These are phyloP conservation scores for Cryptosporidium andersoni DNA, from an alignment of 169 alveolate genomes.

Conservation along the genomic window DNA sequence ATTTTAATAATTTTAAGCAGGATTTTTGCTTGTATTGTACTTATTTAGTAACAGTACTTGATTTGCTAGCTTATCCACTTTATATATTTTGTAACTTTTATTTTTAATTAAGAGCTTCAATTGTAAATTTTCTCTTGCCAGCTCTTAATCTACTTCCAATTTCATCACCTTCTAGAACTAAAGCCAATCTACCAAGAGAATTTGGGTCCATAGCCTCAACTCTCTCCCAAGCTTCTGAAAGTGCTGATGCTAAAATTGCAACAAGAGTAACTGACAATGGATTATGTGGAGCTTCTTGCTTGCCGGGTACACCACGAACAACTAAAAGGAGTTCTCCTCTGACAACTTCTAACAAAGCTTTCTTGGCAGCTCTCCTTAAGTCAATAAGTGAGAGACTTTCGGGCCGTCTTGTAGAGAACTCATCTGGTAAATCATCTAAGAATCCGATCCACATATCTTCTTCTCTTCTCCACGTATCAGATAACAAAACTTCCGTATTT, in stretches of 20 bases:
- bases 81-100: neutral
- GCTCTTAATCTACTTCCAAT: slow-evolving; percentile 86
- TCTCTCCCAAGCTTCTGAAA: slow-evolving; percentile 87
- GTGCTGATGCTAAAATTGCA: slow-evolving; percentile 85
- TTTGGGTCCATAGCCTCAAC: slow-evolving; percentile 83
- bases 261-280: slow-evolving; percentile 84
- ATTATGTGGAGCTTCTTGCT: slow-evolving; percentile 83
- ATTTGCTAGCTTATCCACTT: neutral
- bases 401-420: slow-evolving; percentile 82
- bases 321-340: slow-evolving; percentile 81
- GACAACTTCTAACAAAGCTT: slow-evolving; percentile 80
- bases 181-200: slow-evolving; percentile 82
- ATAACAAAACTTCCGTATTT: slow-evolving; percentile 85
- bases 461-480: slow-evolving; percentile 87
- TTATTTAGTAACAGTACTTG: too few species aligned
- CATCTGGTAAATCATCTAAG: slow-evolving; percentile 87
- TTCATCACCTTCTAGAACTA: slow-evolving; percentile 85
- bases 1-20: too few species aligned
- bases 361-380: slow-evolving; percentile 75
- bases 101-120: slow-evolving; percentile 82
- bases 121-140: slow-evolving; percentile 83
- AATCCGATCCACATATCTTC: slow-evolving; percentile 73
- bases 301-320: slow-evolving; percentile 86
- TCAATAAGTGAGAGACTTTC: slow-evolving; percentile 71
- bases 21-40: too few species aligned